Conservation (phyloP, 306 rosid genomes). For the Gillenia trifoliata region DNA sequence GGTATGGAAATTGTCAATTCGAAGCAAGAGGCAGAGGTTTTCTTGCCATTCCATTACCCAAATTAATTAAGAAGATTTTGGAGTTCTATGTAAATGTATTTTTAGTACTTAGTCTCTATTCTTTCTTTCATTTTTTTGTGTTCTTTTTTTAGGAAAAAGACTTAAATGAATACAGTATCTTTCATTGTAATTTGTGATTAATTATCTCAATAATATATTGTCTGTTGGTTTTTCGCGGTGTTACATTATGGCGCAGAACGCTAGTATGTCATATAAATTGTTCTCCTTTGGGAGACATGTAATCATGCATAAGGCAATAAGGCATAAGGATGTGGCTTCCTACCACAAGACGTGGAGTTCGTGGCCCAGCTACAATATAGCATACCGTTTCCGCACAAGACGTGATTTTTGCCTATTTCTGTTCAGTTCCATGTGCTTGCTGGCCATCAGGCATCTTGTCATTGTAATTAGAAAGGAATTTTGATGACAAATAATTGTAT, state of each 20-base stretch:
- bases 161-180: no score
- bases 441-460: neutral
- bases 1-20: constrained; percentile 40
- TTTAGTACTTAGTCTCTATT: neutral
- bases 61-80: constrained; percentile 15
- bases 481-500: neutral
- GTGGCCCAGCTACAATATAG: neutral
- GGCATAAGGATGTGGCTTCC: neutral
- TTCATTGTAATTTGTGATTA: no score
- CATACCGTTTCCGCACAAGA: neutral
- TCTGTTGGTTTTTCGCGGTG: no score
- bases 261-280: no score
- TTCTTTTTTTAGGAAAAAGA: neutral
- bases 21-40: constrained; percentile 99
- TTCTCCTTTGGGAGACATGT: constrained; percentile 2
- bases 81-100: neutral
- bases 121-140: neutral
- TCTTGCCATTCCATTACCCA: constrained; percentile 61
- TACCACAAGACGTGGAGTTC: neutral
- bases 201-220: no score
- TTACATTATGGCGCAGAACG: no score
- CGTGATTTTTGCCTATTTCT: neutral
- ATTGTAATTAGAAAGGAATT: neutral
- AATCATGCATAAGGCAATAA: constrained; percentile 9
- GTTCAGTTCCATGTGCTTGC: neutral